These are phyloP conservation scores for Hysterangium stoloniferum DNA, from an alignment of 768 basidiomycete species.

Conservation along the genomic window DNA sequence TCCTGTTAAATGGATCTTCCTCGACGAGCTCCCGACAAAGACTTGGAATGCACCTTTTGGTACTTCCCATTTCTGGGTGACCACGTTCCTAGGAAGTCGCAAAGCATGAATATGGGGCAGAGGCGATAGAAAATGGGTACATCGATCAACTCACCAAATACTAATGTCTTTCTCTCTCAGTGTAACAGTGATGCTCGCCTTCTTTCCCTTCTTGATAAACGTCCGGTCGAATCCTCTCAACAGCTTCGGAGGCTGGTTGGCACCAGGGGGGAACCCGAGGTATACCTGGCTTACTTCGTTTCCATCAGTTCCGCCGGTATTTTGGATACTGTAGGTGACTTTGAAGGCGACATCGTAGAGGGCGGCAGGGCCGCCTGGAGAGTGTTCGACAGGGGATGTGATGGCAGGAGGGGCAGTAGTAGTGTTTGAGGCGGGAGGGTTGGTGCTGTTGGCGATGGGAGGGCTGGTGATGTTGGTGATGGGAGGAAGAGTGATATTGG, in stretches of 20 bases:
- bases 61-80: slow-evolving; percentile 64
- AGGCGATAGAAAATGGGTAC: too few relatives aligned
- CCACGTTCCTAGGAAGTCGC: slow-evolving; percentile 62
- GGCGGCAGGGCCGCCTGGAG: slow-evolving; percentile 29
- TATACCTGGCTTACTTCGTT: slow-evolving; percentile 70
- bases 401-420: neutral
- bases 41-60: slow-evolving; percentile 57
- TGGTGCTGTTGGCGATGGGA: neutral
- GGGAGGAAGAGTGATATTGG: neutral
- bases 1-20: slow-evolving; percentile 13
- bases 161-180: slow-evolving; percentile 23
- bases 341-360: slow-evolving; percentile 56
- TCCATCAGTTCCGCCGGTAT: slow-evolving; percentile 56
- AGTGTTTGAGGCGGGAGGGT: neutral
- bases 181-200: slow-evolving; percentile 39
- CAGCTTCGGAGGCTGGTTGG: slow-evolving; percentile 64
- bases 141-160: slow-evolving; percentile 3
- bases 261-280: slow-evolving; percentile 52
- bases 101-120: slow-evolving; percentile 63
- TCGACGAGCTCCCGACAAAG: slow-evolving; percentile 38
- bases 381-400: neutral
- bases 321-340: slow-evolving; percentile 58
- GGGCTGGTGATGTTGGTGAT: neutral
- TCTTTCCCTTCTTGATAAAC: slow-evolving; percentile 44
- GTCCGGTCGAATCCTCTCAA: slow-evolving; percentile 60